These are phyloP conservation scores for Ceriops decandra DNA, from an alignment of 345 rosid genomes.

Conservation along the genomic window DNA sequence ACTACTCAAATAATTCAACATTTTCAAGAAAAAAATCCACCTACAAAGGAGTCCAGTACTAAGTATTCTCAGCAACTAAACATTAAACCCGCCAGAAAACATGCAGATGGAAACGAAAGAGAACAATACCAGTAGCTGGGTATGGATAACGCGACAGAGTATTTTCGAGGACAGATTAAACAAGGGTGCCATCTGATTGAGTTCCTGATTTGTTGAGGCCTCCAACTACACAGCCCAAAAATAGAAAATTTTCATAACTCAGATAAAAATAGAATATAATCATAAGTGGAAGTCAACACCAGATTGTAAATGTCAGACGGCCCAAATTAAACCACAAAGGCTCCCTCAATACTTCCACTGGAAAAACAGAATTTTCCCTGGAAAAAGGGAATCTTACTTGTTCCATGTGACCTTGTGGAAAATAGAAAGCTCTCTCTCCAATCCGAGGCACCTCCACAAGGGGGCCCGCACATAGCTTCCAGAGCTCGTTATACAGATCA, in stretches of 20 bases:
- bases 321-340: neutral
- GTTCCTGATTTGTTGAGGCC: conserved; percentile 84
- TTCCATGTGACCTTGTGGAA: conserved; percentile 98
- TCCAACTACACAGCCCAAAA: conserved; percentile 51
- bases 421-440: conserved; percentile 68
- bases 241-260: neutral
- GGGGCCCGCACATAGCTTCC: conserved; percentile 90
- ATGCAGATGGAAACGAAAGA: neutral
- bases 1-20: neutral
- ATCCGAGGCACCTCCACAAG: conserved; percentile 66
- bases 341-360: neutral
- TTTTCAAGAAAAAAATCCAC: neutral
- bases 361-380: neutral
- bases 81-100: conserved; percentile 1
- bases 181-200: conserved; percentile 65
- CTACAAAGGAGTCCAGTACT: neutral
- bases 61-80: neutral
- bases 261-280: conserved; percentile 7
- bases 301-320: neutral
- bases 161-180: conserved; percentile 73
- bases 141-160: conserved; percentile 71
- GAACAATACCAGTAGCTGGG: conserved; percentile 63
- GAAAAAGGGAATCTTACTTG: conserved; percentile 44
- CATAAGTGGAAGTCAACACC: conserved; percentile 14
- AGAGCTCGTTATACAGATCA: conserved; percentile 63